Percentiles rank a stretch among this genome's conserved stretches.
Conservation (phyloP, 164 flowering plant genomes). For the Vitis cinerea region DNA sequence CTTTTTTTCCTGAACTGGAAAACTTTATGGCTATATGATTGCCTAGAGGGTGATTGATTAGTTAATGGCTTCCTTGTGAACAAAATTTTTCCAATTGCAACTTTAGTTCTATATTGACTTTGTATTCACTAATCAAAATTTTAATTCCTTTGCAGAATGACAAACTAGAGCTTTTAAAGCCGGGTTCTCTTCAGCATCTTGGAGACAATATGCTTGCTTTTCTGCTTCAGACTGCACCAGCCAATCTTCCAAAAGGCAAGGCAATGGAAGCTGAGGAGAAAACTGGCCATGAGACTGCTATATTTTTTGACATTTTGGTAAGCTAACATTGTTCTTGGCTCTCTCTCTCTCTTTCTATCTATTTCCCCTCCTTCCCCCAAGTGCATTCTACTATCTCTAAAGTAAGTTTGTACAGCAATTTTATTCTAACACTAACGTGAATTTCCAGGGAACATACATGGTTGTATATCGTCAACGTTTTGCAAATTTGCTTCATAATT, state of each 20-base stretch:
- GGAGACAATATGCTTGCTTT: conserved; percentile 97
- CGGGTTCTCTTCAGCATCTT: conserved; percentile 98
- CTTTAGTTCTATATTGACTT: not conserved
- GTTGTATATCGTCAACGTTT: conserved; percentile 63
- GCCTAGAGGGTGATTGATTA: not conserved
- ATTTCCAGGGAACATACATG: conserved; percentile 84
- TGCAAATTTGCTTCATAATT: conserved; percentile 78
- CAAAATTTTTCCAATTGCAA: not conserved
- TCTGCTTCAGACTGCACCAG: conserved; percentile 65
- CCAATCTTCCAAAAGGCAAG: conserved; percentile 46
- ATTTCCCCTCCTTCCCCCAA: not conserved
- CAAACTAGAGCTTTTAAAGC: conserved; percentile 70
- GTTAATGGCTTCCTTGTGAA: not conserved
- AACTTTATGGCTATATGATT: no score
- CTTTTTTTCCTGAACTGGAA: no score
- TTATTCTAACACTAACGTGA: conserved; percentile 14
- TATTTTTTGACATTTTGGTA: conserved; percentile 93
- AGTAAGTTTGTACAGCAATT: not conserved
- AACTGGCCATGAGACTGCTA: conserved; percentile 36
- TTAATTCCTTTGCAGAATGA: conserved; percentile 70
- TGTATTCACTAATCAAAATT: no score
- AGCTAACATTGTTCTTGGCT: not conserved
- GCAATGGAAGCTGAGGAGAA: conserved; percentile 27
- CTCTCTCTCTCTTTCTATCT: not conserved
- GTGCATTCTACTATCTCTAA: not conserved